Base-by-base conservation (phyloP, 2,329 filamentous ascomycete genomes). In the Xylariaceae sp. region DNA sequence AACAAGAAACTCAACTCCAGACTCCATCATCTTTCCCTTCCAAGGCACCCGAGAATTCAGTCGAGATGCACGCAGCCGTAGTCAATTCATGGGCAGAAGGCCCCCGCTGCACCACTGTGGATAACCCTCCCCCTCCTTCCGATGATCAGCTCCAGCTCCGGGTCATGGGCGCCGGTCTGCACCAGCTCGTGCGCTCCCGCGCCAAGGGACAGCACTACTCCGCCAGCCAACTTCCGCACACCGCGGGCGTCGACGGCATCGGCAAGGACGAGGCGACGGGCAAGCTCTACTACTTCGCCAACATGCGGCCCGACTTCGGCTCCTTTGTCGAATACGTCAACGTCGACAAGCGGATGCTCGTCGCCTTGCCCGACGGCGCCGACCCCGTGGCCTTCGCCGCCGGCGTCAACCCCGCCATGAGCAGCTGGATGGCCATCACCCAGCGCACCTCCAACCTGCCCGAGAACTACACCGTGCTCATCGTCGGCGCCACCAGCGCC, bases 401-500 rank as follows among this genome's bases (percentile, higher is more conserved):
- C 1, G 61, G 73, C 39, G 64, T 72, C 30, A 81, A 81, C 47
- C 76, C 76, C 1, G 73, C 69, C 19, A 69, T 77, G 64, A 72
- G 69, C 39, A 70, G 67, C 31, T 81, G 76, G 76, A 77, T 81
- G 74, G 76, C 74, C 4, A 60, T 81, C 28, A 65, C 61, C 17
- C 62, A 67, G 30, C 66, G 76, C 4, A 67, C 68, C 0, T 49
- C 44, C 4, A 49, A 60, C 4, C 56, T 74, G 3, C 64, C 65
- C 2, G 34, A 55, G 16, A 58, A 63, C 4, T 79, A 74, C 52
- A 69, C 65, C 3, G 69, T 72, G 3, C 61, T 78, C 12, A 68
- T 80, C 33, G 46, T 78, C 12, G 77, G 77, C 1, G 76, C 67
- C 0, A 78, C 76, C 1, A 73, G 69, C 15, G 68, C 70, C 0